A percentile compares a stretch with the other conserved stretches of the same genome.
These are phyloP conservation scores for Kappamyces sp. DNA, from an alignment of 192 early-diverging fungal species.

Conservation along the genomic window DNA sequence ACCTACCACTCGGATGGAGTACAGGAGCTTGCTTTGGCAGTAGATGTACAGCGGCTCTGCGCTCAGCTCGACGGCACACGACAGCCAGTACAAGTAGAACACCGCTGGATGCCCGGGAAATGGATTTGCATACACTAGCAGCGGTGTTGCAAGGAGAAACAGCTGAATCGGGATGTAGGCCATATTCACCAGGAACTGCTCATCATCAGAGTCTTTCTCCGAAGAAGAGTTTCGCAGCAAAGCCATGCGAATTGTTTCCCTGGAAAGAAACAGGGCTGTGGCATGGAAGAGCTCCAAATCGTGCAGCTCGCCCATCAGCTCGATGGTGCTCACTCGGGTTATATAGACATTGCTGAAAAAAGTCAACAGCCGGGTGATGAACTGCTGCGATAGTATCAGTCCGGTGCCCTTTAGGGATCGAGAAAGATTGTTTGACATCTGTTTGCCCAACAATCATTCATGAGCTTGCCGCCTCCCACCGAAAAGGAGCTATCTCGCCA, in stretches of 20 bases:
- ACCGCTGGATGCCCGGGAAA: constrained; percentile 19
- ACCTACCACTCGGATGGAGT: constrained; percentile 61
- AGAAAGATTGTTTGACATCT: not conserved
- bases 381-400: constrained; percentile 70
- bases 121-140: constrained; percentile 16
- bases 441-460: too few species aligned
- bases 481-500: too few species aligned
- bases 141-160: constrained; percentile 27
- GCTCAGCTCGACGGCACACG: constrained; percentile 73
- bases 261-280: constrained; percentile 87
- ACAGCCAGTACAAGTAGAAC: constrained; percentile 59
- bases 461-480: too few species aligned
- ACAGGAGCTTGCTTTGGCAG: constrained; percentile 63
- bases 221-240: constrained; percentile 24
- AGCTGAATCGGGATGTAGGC: constrained; percentile 60
- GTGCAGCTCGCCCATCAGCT: constrained; percentile 75
- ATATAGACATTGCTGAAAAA: constrained; percentile 79
- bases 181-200: constrained; percentile 65
- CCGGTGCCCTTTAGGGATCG: constrained; percentile 58
- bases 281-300: constrained; percentile 81
- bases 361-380: constrained; percentile 68
- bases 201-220: constrained; percentile 15
- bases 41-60: constrained; percentile 84
- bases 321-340: constrained; percentile 60
- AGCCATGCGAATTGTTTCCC: constrained; percentile 50